Evolutionary conservation across 225 moss, liverwort and hornwort species (phyloP).

Genomic region (Takakia lepidozioides): DNA sequence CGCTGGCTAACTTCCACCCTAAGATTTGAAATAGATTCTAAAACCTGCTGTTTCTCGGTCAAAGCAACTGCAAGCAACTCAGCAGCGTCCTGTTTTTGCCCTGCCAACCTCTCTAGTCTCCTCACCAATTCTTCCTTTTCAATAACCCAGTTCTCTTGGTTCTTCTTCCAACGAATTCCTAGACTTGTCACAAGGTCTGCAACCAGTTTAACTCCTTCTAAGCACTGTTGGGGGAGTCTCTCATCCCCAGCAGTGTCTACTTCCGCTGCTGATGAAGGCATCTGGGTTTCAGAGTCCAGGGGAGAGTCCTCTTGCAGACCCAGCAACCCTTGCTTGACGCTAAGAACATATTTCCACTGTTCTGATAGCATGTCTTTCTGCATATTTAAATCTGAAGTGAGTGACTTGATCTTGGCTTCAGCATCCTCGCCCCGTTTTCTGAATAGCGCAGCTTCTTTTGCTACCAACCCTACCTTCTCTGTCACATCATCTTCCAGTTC

Average conservation of each 20-base stretch:
- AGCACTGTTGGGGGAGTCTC: conserved; percentile 31
- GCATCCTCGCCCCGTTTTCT: conserved; percentile 41
- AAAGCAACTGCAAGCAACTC: conserved; percentile 43
- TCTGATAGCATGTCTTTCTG: conserved; percentile 36
- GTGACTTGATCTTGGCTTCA: conserved; percentile 36
- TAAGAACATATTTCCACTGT: conserved; percentile 20
- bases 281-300: conserved; percentile 12
- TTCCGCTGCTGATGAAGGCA: conserved; percentile 5
- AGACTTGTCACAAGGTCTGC: conserved; percentile 52
- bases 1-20: conserved; percentile 48
- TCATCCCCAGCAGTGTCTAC: conserved; percentile 20
- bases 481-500: conserved; percentile 56
- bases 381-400: conserved; percentile 40
- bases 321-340: conserved; percentile 39
- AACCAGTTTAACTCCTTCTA: conserved; percentile 38
- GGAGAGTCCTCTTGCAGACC: conserved; percentile 33
- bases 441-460: conserved; percentile 35
- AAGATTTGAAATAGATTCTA: conserved; percentile 56
- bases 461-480: conserved; percentile 47
- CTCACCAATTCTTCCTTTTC: conserved; percentile 46
- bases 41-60: conserved; percentile 53
- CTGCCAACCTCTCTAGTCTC: conserved; percentile 44
- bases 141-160: conserved; percentile 48
- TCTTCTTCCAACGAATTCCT: conserved; percentile 53
- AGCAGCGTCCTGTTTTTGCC: conserved; percentile 55